A percentile compares a stretch with the other conserved stretches of the same genome.
phyloP scores from a whole-genome alignment of 495 filamentous ascomycete species.

The Lophium mytilinum region DNA sequence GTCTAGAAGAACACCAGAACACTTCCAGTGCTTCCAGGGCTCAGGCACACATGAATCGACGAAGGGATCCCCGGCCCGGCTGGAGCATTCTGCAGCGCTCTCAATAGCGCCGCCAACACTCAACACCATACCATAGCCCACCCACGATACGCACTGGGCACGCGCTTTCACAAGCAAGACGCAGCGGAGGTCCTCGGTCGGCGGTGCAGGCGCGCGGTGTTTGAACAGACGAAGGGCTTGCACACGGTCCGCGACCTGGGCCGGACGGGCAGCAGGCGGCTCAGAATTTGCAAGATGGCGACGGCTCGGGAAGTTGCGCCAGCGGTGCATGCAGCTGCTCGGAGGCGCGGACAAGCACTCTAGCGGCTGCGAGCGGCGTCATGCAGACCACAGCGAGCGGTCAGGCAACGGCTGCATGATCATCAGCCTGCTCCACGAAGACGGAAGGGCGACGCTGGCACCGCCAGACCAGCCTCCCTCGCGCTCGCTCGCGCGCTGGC shows the following conservation, averaged over 20 bases:
- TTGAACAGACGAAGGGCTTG: not conserved
- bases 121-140: no score
- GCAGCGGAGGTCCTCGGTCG: not conserved
- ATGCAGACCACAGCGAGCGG: not conserved
- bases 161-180: no score
- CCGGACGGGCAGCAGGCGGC: not conserved
- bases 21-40: not conserved
- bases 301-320: constrained; percentile 1
- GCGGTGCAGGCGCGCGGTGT: not conserved
- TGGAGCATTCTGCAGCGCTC: no score
- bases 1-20: not conserved
- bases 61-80: not conserved
- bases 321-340: not conserved
- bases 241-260: not conserved
- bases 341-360: not conserved
- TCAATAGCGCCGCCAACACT: no score
- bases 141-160: no score
- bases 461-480: not conserved
- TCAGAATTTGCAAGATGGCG: not conserved
- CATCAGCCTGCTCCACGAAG: not conserved
- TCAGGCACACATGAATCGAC: not conserved
- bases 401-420: constrained; percentile 1
- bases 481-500: no score
- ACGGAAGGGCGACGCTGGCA: not conserved
- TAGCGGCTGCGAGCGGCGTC: not conserved